These are phyloP conservation scores for Reticulascus tulasneorum DNA, from an alignment of 2,329 filamentous ascomycete species.

Conservation along the genomic window DNA sequence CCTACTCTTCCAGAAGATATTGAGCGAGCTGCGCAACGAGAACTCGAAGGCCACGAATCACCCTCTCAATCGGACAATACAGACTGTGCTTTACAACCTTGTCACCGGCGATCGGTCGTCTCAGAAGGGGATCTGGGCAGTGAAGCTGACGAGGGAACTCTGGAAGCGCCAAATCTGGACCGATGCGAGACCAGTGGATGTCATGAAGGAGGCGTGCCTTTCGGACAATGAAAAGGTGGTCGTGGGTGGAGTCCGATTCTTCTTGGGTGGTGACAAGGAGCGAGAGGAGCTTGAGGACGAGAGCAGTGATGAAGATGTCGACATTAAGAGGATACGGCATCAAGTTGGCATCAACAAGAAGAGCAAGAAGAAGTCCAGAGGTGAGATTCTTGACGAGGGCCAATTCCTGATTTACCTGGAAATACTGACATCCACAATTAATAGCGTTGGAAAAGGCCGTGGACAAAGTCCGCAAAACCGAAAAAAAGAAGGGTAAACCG, in stretches of 20 bases:
- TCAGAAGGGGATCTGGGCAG: conserved; percentile 87
- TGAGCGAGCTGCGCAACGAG: conserved; percentile 82
- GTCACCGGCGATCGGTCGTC: conserved; percentile 82
- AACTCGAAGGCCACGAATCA: conserved; percentile 90
- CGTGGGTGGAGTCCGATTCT: conserved; percentile 83
- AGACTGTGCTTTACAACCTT: conserved; percentile 89
- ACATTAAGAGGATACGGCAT: conserved; percentile 79
- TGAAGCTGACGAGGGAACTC: conserved; percentile 90
- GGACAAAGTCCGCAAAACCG: conserved; percentile 74
- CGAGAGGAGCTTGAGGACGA: conserved; percentile 90
- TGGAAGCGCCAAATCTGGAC: conserved; percentile 98
- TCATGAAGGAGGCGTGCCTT: conserved; percentile 92
- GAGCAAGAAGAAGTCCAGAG: conserved; percentile 80
- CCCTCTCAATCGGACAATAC: conserved; percentile 85
- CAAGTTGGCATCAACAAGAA: conserved; percentile 95
- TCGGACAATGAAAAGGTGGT: conserved; percentile 92
- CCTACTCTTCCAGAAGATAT: conserved; percentile 81
- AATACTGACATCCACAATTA: too few species aligned
- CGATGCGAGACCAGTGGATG: conserved; percentile 89
- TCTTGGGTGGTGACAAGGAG: conserved; percentile 93
- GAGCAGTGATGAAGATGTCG: conserved; percentile 72
- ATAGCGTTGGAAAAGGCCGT: conserved; percentile 76
- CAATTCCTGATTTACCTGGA: too few species aligned
- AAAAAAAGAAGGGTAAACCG: conserved; percentile 83
- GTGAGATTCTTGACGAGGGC: too few species aligned